phyloP scores from a whole-genome alignment of 163 green algal genomes.

The Trebouxiophyceae sp. region DNA sequence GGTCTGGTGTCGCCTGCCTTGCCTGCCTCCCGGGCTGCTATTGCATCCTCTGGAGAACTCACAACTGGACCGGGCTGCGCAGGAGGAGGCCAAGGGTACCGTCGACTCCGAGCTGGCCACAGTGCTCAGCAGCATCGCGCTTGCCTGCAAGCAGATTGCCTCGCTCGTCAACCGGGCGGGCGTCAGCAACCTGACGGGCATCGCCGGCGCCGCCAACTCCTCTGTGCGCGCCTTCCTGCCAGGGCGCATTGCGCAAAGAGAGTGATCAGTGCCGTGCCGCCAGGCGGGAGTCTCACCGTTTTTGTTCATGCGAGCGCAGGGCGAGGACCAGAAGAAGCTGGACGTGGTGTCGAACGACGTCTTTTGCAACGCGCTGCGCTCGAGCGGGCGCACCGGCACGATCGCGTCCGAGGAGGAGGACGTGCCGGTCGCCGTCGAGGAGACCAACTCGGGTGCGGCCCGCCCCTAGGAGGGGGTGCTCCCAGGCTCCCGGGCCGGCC shows the following conservation, averaged over 20 bases:
- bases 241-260: neutral
- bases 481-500: too few relatives aligned
- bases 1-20: slow-evolving; percentile 20
- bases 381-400: slow-evolving; percentile 63
- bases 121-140: slow-evolving; percentile 86
- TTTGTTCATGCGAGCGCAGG: too few relatives aligned
- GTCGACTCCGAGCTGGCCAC: slow-evolving; percentile 89
- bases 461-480: too few relatives aligned
- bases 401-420: slow-evolving; percentile 98
- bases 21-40: too few relatives aligned
- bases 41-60: neutral
- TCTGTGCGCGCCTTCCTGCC: neutral
- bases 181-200: slow-evolving; percentile 87
- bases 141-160: slow-evolving; percentile 97
- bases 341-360: slow-evolving; percentile 98
- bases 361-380: slow-evolving; percentile 85
- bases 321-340: slow-evolving; percentile 99
- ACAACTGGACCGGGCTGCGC: slow-evolving; percentile 5
- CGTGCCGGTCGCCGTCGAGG: slow-evolving; percentile 86
- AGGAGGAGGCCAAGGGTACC: slow-evolving; percentile 76
- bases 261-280: too few relatives aligned
- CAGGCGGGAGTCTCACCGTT: too few relatives aligned
- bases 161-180: slow-evolving; percentile 80
- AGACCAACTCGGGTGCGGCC: slow-evolving; percentile 65
- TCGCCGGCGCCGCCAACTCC: slow-evolving; percentile 54